Conservation (phyloP, 495 filamentous ascomycete species). For the Penicillium argentinense region DNA sequence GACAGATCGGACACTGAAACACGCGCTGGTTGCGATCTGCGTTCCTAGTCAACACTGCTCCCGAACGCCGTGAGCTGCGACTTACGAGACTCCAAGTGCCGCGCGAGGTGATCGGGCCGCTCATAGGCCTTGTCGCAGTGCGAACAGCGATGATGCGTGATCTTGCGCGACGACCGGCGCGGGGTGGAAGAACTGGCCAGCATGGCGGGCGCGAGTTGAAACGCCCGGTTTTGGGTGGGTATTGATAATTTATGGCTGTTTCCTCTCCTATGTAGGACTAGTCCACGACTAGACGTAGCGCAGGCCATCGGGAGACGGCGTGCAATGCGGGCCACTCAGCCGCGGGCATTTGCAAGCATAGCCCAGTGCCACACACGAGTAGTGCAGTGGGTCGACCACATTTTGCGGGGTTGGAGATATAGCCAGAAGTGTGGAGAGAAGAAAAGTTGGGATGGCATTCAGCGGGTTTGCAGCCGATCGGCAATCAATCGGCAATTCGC, state of each 20-base stretch:
- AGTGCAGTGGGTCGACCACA: neutral
- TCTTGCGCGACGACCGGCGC: conserved; percentile 17
- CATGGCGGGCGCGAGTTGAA: too few relatives aligned
- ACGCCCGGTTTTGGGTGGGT: too few relatives aligned
- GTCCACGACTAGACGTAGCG: too few relatives aligned
- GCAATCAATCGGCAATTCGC: too few relatives aligned
- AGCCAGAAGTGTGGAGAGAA: too few relatives aligned
- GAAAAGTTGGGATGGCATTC: too few relatives aligned
- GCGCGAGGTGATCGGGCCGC: conserved; percentile 28
- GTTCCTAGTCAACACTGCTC: neutral
- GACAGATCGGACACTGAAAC: conserved; percentile 23
- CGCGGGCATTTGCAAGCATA: neutral
- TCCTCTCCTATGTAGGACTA: too few relatives aligned
- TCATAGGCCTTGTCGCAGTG: conserved; percentile 28
- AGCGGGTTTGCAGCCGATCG: too few relatives aligned
- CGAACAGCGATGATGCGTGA: conserved; percentile 19
- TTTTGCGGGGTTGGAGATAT: conserved; percentile 3
- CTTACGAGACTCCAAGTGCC: conserved; percentile 30
- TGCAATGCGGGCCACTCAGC: neutral
- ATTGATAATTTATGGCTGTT: too few relatives aligned
- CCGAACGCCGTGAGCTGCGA: neutral
- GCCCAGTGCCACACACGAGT: too few relatives aligned
- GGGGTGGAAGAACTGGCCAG: conserved; percentile 7
- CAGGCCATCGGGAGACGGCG: neutral
- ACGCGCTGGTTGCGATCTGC: conserved; percentile 23